phyloP scores from a whole-genome alignment of 495 filamentous ascomycete species.

The Lasiosphaeria ovina region DNA sequence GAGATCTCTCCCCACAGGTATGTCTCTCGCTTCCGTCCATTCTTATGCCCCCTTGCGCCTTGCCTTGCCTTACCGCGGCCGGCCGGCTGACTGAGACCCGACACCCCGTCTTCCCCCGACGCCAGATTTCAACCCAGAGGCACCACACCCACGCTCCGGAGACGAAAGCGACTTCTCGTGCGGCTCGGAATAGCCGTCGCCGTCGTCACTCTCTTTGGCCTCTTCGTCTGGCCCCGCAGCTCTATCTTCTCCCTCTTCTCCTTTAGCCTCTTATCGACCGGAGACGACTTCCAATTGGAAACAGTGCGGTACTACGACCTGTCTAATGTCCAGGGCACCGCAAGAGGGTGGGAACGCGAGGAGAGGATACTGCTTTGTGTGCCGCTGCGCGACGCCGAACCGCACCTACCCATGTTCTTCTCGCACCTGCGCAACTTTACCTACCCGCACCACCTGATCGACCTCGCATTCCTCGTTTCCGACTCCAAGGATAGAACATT shows the following conservation, averaged over 20 bases:
- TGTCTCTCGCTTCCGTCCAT: constrained; percentile 6
- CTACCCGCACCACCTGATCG: constrained; percentile 94
- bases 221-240: constrained; percentile 63
- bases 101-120: background rate
- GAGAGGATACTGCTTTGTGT: constrained; percentile 95
- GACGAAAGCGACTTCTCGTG: constrained; percentile 70
- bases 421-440: constrained; percentile 93
- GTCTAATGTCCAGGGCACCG: constrained; percentile 81
- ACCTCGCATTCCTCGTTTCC: constrained; percentile 94
- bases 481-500: constrained; percentile 94
- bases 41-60: constrained; percentile 1
- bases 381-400: constrained; percentile 87
- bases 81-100: background rate
- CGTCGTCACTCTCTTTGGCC: constrained; percentile 55
- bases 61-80: too few species aligned
- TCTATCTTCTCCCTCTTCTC: constrained; percentile 71
- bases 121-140: constrained; percentile 84
- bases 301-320: constrained; percentile 98
- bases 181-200: constrained; percentile 55
- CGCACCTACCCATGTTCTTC: constrained; percentile 98
- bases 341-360: constrained; percentile 88
- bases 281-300: constrained; percentile 75
- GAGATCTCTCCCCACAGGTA: constrained; percentile 91
- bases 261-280: constrained; percentile 65
- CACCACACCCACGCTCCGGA: constrained; percentile 66